A percentile compares a stretch with the other conserved stretches of the same genome.
These are phyloP conservation scores for Onygenales sp. DNA, from an alignment of 2,329 filamentous ascomycete genomes.

Conservation along the genomic window DNA sequence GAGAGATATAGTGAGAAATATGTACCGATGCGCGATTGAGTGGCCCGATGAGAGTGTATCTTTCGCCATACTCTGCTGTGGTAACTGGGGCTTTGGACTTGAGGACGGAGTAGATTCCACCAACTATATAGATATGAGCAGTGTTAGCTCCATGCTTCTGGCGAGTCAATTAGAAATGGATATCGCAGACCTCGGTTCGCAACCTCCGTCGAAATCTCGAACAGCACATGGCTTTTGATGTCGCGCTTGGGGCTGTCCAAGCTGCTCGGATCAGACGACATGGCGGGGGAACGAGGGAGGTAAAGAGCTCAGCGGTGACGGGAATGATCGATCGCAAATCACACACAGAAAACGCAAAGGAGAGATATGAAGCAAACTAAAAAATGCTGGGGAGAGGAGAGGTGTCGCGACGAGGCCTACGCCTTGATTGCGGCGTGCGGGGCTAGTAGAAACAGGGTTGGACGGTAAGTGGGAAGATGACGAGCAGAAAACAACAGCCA, in stretches of 20 bases:
- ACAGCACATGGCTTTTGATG: slow-evolving; percentile 90
- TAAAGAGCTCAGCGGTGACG: background rate
- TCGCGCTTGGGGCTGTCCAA: slow-evolving; percentile 46
- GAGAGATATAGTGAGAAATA: background rate
- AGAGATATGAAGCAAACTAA: background rate
- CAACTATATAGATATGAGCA: slow-evolving; percentile 49
- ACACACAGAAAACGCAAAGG: background rate
- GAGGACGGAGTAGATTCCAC: slow-evolving; percentile 97
- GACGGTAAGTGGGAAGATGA: background rate
- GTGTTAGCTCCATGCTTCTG: slow-evolving; percentile 6
- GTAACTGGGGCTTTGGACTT: slow-evolving; percentile 98
- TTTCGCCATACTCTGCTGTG: slow-evolving; percentile 94
- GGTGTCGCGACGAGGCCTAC: background rate
- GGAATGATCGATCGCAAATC: background rate
- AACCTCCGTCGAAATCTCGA: slow-evolving; percentile 94
- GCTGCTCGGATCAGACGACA: slow-evolving; percentile 45
- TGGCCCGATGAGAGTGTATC: slow-evolving; percentile 90
- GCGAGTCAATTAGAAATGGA: background rate
- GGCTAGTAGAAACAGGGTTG: background rate
- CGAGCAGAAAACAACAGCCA: background rate
- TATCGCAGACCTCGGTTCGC: slow-evolving; percentile 69
- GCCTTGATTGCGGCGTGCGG: background rate
- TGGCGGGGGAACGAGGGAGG: background rate
- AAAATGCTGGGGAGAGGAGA: background rate
- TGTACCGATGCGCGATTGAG: slow-evolving; percentile 79